Percentiles rank a stretch among this genome's conserved stretches.
These are phyloP conservation scores for Globisporangium iwayamae DNA, from an alignment of 352 stramenopile genomes.

Conservation along the genomic window DNA sequence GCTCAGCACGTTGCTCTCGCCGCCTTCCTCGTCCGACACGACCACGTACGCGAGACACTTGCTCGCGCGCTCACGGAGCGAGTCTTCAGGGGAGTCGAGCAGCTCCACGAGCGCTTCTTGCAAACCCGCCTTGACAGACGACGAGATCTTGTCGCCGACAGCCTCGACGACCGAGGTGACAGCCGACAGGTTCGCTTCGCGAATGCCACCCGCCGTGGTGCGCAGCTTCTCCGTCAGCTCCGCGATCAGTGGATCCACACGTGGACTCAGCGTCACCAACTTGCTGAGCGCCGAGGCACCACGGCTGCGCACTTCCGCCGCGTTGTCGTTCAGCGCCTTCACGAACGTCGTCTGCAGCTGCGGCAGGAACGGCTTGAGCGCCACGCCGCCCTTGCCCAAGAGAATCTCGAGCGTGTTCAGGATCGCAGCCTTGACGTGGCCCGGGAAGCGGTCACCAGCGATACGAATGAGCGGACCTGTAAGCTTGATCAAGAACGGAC, in stretches of 20 bases:
- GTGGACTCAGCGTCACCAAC: conserved; percentile 92
- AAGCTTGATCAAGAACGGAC: conserved; percentile 98
- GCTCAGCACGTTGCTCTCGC: conserved; percentile 30
- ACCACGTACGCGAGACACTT: conserved; percentile 67
- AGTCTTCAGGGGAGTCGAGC: conserved; percentile 62
- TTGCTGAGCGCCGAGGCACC: conserved; percentile 91
- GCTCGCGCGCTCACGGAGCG: conserved; percentile 55
- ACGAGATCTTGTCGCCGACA: conserved; percentile 73
- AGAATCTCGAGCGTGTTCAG: conserved; percentile 96
- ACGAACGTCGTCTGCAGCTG: conserved; percentile 99
- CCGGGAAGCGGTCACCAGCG: conserved; percentile 97
- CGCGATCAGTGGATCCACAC: conserved; percentile 95
- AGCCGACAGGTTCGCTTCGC: conserved; percentile 75
- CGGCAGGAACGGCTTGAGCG: conserved; percentile 98
- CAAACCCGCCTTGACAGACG: conserved; percentile 36
- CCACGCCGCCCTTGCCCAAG: conserved; percentile 94
- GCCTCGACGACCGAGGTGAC: conserved; percentile 56
- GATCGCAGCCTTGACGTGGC: conserved; percentile 98
- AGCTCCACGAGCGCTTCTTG: conserved; percentile 67
- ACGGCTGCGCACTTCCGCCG: conserved; percentile 88
- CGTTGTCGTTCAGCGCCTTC: conserved; percentile 98
- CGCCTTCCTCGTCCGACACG: conserved; percentile 36
- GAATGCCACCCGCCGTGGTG: conserved; percentile 62
- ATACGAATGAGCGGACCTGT: conserved; percentile 98
- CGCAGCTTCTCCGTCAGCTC: conserved; percentile 89